Base-by-base conservation (phyloP, 2,329 filamentous ascomycete species). In the Septoria linicola region DNA sequence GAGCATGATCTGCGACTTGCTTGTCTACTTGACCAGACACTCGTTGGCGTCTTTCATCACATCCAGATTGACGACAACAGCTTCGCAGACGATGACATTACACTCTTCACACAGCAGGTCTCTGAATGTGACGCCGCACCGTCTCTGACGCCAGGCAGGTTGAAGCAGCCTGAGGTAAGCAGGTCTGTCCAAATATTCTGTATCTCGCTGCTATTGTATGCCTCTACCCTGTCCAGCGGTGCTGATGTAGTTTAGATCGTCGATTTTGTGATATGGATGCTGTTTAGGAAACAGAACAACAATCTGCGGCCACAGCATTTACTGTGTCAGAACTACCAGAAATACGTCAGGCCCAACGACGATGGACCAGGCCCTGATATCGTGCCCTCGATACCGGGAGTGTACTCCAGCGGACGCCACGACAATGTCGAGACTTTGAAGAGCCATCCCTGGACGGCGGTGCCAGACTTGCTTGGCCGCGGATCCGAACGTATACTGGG, bases 271-370 rank as follows among this genome's bases (percentile, higher is more conserved):
- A 81, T 96, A 35, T 90, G 86, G 82, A 76, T 81, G 8, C 74
- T 96, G 1, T 96, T 95, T 68, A 81, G 80, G 10, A 77, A 80
- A 59, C 72, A 76, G 25, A 66, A 66, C 16, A 63, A 68, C 21
- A 71, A 70, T 52, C 68, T 74, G 42, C 80, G 79, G 63, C 84
- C 86, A 1, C 79, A 81, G 43, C 88, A 96, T 70, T 64, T 96
- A 4, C 79, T 99, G 3, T 91, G 89, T 60, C 85, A 95, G 74
- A 92, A 92, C 19, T 95, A 85, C 62, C 82, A 85, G 61, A 81
- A 77, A 59, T 68, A 70, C 2, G 66, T 68, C 35, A 61, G 59
- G 27, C 64, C 61, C 17, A 55, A 54, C n/a, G 48, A 59, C 31
- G 61, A 66, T 31, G 63, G 61, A 7, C 59, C 60, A 8, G 65